Conservation (phyloP, 2,329 filamentous ascomycete species). For the Byssochlamys sp. region DNA sequence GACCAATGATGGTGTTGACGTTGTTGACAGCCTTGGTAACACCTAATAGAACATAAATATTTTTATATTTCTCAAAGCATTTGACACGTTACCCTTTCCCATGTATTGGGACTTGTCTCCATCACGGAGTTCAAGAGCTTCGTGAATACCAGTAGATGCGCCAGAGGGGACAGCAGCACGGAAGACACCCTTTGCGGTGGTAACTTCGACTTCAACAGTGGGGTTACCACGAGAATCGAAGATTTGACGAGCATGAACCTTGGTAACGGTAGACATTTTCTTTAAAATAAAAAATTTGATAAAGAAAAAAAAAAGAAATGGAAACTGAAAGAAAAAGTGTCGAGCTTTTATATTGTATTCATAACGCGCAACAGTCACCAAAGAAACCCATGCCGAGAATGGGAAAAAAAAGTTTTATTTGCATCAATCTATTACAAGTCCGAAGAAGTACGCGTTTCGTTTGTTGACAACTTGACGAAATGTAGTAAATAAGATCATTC, state of each 20-base stretch:
- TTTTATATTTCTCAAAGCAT: too few relatives aligned
- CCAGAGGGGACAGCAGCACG: slow-evolving; percentile 95
- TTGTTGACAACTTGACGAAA: too few relatives aligned
- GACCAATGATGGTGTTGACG: slow-evolving; percentile 72
- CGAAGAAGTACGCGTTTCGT: too few relatives aligned
- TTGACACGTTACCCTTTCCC: slow-evolving; percentile 63
- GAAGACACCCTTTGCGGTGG: slow-evolving; percentile 92
- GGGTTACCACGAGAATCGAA: slow-evolving; percentile 98
- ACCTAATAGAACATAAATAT: slow-evolving; percentile 20
- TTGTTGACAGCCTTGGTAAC: slow-evolving; percentile 77
- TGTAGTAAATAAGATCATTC: too few relatives aligned
- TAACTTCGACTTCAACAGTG: slow-evolving; percentile 94
- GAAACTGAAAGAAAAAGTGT: too few relatives aligned
- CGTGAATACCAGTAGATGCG: slow-evolving; percentile 85
- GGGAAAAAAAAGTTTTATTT: too few relatives aligned
- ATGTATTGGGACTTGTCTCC: slow-evolving; percentile 78
- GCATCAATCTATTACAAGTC: too few relatives aligned
- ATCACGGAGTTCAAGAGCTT: slow-evolving; percentile 83
- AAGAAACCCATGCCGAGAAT: too few relatives aligned
- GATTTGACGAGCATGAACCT: slow-evolving; percentile 85
- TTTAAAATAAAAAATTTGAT: too few relatives aligned
- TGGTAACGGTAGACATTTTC: slow-evolving; percentile 85
- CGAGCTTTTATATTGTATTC: too few relatives aligned
- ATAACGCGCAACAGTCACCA: too few relatives aligned
- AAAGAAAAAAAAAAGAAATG: too few relatives aligned